Base-by-base conservation (phyloP, 306 rosid genomes). In the Mimosa pudica region DNA sequence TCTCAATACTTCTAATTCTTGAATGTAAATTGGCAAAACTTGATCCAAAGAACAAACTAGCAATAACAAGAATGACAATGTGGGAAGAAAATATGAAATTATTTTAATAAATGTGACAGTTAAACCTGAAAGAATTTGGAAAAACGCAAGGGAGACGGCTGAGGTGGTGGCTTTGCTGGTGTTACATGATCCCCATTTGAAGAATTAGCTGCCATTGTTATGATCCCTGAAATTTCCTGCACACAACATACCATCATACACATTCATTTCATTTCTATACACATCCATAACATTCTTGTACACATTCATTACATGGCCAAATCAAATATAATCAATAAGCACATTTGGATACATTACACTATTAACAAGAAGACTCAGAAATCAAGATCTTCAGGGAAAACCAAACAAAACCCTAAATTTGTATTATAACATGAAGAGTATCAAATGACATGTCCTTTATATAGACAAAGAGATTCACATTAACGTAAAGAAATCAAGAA, bases 111-210 rank as follows among this genome's bases (percentile, higher is more conserved):
- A 81, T 16, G 3, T 24, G 5, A 60, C 4, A 62, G 65, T 57
- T 62, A 41, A 94, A 70, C 98, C 97, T 92, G 96, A 74, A 75
- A 90, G 89, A 90, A 94, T 73, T 94, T 94, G 80, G 98, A 90
- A 75, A 85, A 89, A 60, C 98, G 94, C 89, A 92, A 48, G 41
- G 97, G 97, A 75, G 98, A 94, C 60, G 98, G 98, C 84, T 67
- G 18, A 24, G 97, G 97, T 58, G 98, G 97, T 73, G 82, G 81
- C 85, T 92, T 94, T 38, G 85, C 5, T 42, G 89, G 32, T 76
- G 80, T 60, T 75, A 71, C 64, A 48, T 78, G 77, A 54, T 79
- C 87, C 70, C 89, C 97, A 83, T 94, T 83, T 45, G 97, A 79
- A 73, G 89, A 76, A 84, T 88, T 86, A 17, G 80, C 62, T 6